A percentile compares a stretch with the other conserved stretches of the same genome.
These are phyloP conservation scores for Vigna trinervia DNA, from an alignment of 306 rosid species.

Conservation along the genomic window DNA sequence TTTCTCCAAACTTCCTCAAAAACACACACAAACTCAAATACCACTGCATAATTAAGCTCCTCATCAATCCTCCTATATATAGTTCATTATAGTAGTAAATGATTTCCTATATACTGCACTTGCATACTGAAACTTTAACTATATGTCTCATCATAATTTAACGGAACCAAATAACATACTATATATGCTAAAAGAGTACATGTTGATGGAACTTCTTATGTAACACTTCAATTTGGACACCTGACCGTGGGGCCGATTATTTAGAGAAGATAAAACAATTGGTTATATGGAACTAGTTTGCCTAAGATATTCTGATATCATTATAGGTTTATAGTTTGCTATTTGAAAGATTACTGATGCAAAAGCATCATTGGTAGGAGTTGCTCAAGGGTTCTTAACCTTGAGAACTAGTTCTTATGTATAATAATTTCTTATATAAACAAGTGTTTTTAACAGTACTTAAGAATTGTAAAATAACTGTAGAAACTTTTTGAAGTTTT, in stretches of 20 bases:
- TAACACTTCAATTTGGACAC: background rate
- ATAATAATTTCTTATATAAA: no score
- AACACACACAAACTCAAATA: no score
- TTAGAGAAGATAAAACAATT: background rate
- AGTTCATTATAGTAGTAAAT: no score
- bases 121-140: background rate
- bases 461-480: background rate
- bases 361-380: background rate
- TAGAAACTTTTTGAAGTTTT: background rate
- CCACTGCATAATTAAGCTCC: background rate
- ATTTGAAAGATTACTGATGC: background rate
- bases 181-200: no score
- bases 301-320: constrained; percentile 1
- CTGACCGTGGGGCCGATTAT: background rate
- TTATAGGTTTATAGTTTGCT: background rate
- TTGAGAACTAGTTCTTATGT: background rate
- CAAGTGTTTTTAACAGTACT: no score
- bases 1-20: background rate
- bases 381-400: background rate
- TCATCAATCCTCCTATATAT: background rate
- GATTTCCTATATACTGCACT: background rate
- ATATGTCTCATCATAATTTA: background rate
- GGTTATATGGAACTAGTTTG: background rate
- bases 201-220: no score
- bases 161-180: no score